phyloP scores from a whole-genome alignment of 1,139 yeast genomes.

The Pichia sp. region DNA sequence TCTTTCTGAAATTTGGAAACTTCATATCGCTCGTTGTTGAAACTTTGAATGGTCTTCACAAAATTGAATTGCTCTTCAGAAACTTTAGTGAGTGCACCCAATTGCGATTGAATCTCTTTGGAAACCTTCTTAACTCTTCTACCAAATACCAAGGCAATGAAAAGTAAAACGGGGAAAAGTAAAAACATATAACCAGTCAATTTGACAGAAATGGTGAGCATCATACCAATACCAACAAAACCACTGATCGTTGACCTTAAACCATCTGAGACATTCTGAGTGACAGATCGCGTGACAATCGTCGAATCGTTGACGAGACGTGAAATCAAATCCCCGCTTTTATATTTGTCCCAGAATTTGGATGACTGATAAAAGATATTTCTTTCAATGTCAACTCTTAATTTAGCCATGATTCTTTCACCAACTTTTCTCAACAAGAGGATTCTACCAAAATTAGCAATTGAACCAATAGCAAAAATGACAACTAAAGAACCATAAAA shows the following conservation, averaged over 20 bases:
- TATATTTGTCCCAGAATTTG: conserved; percentile 49
- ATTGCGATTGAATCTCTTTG: conserved; percentile 42
- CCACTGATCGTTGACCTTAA: conserved; percentile 45
- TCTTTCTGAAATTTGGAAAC: conserved; percentile 32
- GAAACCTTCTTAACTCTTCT: conserved; percentile 42
- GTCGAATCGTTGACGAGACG: conserved; percentile 49
- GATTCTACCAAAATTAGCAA: conserved; percentile 45
- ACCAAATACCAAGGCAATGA: conserved; percentile 47
- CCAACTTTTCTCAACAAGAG: conserved; percentile 41
- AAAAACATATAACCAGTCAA: conserved; percentile 49
- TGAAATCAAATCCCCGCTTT: conserved; percentile 51
- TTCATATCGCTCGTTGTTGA: conserved; percentile 39
- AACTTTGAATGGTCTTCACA: conserved; percentile 46
- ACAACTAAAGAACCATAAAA: conserved; percentile 25
- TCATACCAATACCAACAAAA: conserved; percentile 46
- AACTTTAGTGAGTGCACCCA: conserved; percentile 49
- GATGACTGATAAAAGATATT: conserved; percentile 46
- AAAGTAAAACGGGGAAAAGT: conserved; percentile 43
- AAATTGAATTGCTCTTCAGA: conserved; percentile 53
- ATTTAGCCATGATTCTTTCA: conserved; percentile 44
- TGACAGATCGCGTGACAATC: conserved; percentile 42
- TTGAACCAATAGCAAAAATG: conserved; percentile 39
- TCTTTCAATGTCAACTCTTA: conserved; percentile 41
- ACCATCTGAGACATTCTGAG: conserved; percentile 51
- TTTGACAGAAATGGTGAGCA: conserved; percentile 49